Evolutionary conservation across 371 early-diverging fungal genomes (phyloP), one percentile per base, ranked within the genome.

Genomic region (Circinella umbellata): DNA sequence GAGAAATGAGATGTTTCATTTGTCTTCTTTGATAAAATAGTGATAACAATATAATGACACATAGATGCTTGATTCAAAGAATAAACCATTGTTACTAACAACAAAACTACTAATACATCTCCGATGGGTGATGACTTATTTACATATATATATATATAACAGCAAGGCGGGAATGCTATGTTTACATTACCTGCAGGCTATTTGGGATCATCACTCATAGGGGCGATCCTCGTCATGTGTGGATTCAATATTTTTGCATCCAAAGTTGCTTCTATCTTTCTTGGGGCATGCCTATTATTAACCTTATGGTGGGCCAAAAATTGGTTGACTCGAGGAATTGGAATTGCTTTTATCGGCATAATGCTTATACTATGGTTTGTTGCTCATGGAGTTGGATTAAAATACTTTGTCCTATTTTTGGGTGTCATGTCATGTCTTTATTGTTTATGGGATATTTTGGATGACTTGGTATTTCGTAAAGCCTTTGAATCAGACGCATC

Each of bases 371-470:
- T 96, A 18, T 95, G 95, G 95, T 92, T 89, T 85, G 72, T 91
- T 9, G 79, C 90, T 3, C 81, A 87, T 35, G 92, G 90, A 1
- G 80, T 76, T 14, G 91, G 91, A 17, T 83, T 97, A 49, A 83
- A 90, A 61, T 96, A 94, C 69, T 91, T 95, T 75, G 92, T 94
- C 7, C 83, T 96, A 9, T 97, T 97, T 75, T 80, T 95, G 70
- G 97, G 97, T 34, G 91, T 91, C 38, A 95, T 97, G 97, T 89
- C 89, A 6, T 89, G 92, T 37, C 82, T 93, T 38, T 95, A 97
- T 75, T 85, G 91, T 60, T 85, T 95, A 20, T 94, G 94, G 90
- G 97, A 97, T 80, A 95, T 96, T 72, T 77, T 96, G 65, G 96
- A 97, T 63, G 95, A 95, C 78, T 83, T 96, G 14, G 88, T 97